phyloP scores from a whole-genome alignment of 768 basidiomycete species.

The Lenzites betulinus region DNA sequence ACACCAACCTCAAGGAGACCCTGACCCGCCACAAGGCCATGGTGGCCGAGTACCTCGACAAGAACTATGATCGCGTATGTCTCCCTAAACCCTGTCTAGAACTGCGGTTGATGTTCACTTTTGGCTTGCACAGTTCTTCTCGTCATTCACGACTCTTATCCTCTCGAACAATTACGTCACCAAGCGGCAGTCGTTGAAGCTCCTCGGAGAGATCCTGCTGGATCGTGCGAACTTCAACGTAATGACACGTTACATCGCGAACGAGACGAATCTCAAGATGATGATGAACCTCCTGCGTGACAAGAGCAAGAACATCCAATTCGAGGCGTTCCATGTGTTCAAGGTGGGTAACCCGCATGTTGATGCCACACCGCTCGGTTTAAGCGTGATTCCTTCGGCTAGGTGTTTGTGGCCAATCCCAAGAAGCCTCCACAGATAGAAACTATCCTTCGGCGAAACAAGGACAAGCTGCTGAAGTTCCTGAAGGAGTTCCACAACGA shows the following conservation, averaged over 20 bases:
- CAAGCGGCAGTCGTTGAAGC: slow-evolving; percentile 98
- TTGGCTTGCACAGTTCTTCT: slow-evolving; percentile 74
- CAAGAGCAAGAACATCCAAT: slow-evolving; percentile 99
- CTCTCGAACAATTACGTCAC: slow-evolving; percentile 97
- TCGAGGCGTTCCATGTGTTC: slow-evolving; percentile 99
- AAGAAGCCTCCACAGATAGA: slow-evolving; percentile 98
- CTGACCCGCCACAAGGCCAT: slow-evolving; percentile 96
- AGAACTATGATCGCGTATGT: slow-evolving; percentile 92
- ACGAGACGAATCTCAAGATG: slow-evolving; percentile 97
- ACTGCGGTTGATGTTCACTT: neutral
- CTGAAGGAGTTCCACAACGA: slow-evolving; percentile 96
- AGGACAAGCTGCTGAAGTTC: slow-evolving; percentile 89
- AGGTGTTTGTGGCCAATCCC: slow-evolving; percentile 99
- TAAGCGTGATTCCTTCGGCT: neutral
- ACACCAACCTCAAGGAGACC: slow-evolving; percentile 96
- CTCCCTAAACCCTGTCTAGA: neutral
- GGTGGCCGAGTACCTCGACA: slow-evolving; percentile 96
- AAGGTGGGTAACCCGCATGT: slow-evolving; percentile 57
- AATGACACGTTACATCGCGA: slow-evolving; percentile 97
- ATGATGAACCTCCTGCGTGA: slow-evolving; percentile 99
- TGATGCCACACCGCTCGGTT: neutral
- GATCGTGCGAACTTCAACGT: slow-evolving; percentile 98
- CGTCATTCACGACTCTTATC: slow-evolving; percentile 90
- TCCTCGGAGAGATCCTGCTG: slow-evolving; percentile 95
- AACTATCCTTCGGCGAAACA: slow-evolving; percentile 86